Evolutionary conservation across 768 basidiomycete species (phyloP).

Genomic region (Boletus edulis): DNA sequence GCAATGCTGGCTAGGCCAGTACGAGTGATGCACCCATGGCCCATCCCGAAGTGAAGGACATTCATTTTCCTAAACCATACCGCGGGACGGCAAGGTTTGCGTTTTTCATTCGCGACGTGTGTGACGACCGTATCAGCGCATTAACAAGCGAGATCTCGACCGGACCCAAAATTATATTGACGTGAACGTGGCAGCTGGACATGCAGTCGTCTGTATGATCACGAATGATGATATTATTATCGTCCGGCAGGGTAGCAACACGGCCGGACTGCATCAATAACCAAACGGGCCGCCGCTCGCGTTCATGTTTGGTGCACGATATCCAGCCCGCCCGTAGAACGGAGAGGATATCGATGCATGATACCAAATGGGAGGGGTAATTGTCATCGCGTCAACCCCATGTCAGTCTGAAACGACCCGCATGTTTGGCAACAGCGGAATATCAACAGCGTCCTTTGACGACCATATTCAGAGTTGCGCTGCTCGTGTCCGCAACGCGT

Average conservation of each 20-base stretch:
- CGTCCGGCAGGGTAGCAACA: conserved; percentile 7
- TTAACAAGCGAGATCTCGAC: background rate
- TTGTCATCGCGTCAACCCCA: background rate
- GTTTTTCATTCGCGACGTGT: background rate
- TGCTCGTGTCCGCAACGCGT: background rate
- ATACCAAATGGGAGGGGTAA: conserved; percentile 6
- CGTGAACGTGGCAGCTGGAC: conserved; percentile 14
- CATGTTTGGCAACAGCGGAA: conserved; percentile 5
- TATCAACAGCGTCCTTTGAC: background rate
- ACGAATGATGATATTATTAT: too few species aligned
- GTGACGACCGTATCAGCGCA: background rate
- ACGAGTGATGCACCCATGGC: too few species aligned
- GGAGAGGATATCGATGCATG: background rate
- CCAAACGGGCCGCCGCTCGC: conserved; percentile 1
- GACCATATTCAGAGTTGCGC: background rate
- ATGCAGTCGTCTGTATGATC: background rate
- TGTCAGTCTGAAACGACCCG: conserved; percentile 16
- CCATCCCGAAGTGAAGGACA: too few species aligned
- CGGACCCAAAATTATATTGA: background rate
- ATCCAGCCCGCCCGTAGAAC: conserved; percentile 19
- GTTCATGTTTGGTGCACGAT: conserved; percentile 22
- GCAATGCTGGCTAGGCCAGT: too few species aligned
- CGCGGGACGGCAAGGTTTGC: background rate
- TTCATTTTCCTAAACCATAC: too few species aligned
- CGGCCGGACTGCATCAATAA: background rate